A percentile compares a stretch with the other conserved stretches of the same genome.
Evolutionary conservation across 345 rosid species (phyloP).

Genomic region (Citrus maxima): DNA sequence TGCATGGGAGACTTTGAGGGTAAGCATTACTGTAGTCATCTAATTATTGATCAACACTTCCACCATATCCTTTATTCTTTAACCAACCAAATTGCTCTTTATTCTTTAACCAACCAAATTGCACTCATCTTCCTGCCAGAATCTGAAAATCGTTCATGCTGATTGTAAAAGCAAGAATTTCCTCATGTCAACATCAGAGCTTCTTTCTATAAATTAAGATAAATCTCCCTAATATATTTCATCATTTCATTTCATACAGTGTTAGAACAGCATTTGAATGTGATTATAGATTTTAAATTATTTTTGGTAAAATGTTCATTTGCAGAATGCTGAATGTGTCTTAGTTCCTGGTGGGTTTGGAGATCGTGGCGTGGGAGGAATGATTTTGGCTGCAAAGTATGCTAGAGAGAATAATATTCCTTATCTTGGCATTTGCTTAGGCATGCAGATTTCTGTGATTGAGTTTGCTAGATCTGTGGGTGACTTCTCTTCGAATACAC

Average conservation of each 20-base stretch:
- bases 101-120: not conserved
- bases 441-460: conserved; percentile 97
- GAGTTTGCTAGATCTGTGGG: conserved; percentile 92
- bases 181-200: not conserved
- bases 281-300: not conserved
- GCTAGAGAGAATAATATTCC: conserved; percentile 90
- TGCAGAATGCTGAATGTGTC: conserved; percentile 85
- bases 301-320: not conserved
- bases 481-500: conserved; percentile 15
- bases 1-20: conserved; percentile 91
- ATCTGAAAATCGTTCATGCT: not conserved
- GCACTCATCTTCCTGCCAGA: not conserved
- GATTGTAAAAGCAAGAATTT: not conserved
- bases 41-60: not conserved
- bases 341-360: conserved; percentile 99
- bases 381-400: conserved; percentile 91
- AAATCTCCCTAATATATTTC: not conserved
- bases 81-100: not conserved
- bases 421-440: conserved; percentile 93
- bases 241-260: not conserved
- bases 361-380: conserved; percentile 93
- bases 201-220: not conserved
- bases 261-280: not conserved
- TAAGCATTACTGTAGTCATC: conserved; percentile 19
- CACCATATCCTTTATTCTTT: not conserved